Evolutionary conservation across 2,329 filamentous ascomycete genomes (phyloP).

Genomic region (Didymosphaeria variabile): DNA sequence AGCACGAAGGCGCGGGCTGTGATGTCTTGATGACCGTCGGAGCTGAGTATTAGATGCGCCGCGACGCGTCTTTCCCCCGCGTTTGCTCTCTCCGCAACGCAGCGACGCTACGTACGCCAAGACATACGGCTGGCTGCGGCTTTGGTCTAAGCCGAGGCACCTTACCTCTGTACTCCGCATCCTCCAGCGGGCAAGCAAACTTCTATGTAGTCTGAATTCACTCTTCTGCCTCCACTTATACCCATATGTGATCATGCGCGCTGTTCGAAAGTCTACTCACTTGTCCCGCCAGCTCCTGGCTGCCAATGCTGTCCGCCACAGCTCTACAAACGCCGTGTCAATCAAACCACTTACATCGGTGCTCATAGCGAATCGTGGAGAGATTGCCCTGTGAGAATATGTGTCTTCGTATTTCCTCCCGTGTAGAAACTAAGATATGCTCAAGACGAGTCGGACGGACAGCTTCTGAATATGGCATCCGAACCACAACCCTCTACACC

Average conservation of each 20-base stretch:
- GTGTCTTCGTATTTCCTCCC: background rate
- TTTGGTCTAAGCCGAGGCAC: conserved; percentile 37
- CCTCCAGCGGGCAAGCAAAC: conserved; percentile 26
- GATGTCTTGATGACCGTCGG: background rate
- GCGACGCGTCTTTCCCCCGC: conserved; percentile 8
- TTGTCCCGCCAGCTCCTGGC: conserved; percentile 48
- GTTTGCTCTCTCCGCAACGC: conserved; percentile 13
- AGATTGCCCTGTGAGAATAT: conserved; percentile 78
- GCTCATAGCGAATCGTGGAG: conserved; percentile 94
- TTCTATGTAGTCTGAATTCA: conserved; percentile 22
- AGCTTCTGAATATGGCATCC: conserved; percentile 86
- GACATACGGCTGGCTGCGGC: conserved; percentile 34
- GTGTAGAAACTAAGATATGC: conserved; percentile 16
- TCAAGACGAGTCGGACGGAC: conserved; percentile 82
- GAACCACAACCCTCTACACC: conserved; percentile 93
- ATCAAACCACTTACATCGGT: conserved; percentile 72
- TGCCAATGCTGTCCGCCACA: conserved; percentile 41
- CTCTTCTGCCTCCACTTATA: conserved; percentile 10
- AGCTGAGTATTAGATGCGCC: background rate
- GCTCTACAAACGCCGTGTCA: conserved; percentile 39
- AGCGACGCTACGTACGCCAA: conserved; percentile 26
- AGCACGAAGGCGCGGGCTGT: background rate
- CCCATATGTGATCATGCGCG: conserved; percentile 44
- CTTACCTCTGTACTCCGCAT: conserved; percentile 15
- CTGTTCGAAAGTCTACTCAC: conserved; percentile 42